Conservation (phyloP, 257 asterid species). For the Lycium barbarum region DNA sequence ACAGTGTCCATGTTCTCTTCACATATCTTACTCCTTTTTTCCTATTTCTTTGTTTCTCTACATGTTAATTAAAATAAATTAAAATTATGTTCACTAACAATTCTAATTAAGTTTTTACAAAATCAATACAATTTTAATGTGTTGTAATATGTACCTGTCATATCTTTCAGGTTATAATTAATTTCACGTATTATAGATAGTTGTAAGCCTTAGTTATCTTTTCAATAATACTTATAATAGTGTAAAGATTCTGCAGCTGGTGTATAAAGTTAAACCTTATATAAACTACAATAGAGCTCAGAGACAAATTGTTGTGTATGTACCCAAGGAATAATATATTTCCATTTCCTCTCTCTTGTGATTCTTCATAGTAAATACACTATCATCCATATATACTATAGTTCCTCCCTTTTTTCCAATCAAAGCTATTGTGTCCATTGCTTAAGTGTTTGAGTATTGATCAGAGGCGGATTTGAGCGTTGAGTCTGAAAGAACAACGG, state of each 20-base stretch:
- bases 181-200: background rate
- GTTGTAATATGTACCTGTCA: background rate
- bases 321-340: constrained; percentile 32
- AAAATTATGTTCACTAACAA: too few species aligned
- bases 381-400: constrained; percentile 39
- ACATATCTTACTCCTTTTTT: constrained; percentile 41
- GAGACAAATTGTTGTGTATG: constrained; percentile 40
- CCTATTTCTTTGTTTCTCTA: constrained; percentile 13
- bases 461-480: too few species aligned
- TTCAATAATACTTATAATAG: background rate
- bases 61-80: background rate
- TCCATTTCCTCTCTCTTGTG: constrained; percentile 22
- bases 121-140: background rate
- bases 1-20: constrained; percentile 92
- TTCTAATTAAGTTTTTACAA: background rate
- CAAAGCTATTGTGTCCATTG: background rate
- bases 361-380: constrained; percentile 54
- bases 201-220: background rate
- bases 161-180: background rate
- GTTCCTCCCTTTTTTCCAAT: constrained; percentile 50
- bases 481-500: background rate
- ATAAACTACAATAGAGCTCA: constrained; percentile 30
- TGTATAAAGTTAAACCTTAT: background rate
- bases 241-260: background rate
- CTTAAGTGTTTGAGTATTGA: constrained; percentile 48